Percentiles rank a stretch among this genome's conserved stretches.
These are phyloP conservation scores for Crithidia fasciculata DNA, from an alignment of 208 protist genomes.

Conservation along the genomic window DNA sequence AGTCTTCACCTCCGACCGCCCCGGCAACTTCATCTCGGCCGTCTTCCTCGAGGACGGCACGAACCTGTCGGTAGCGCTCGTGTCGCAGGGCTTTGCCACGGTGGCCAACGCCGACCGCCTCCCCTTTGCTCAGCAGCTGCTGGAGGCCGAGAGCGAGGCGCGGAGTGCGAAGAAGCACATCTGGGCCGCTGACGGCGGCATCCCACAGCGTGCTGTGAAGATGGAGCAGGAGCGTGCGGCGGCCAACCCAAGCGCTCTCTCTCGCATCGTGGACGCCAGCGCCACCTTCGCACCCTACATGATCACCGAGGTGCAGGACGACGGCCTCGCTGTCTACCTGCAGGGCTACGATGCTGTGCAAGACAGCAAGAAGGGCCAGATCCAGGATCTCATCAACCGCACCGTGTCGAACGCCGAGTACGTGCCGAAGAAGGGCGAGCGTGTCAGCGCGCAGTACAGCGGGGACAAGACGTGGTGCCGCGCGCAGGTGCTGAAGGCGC, in stretches of 20 bases:
- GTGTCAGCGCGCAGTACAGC: conserved; percentile 76
- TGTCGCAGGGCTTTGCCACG: conserved; percentile 77
- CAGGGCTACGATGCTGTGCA: conserved; percentile 52
- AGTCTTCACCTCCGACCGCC: conserved; percentile 82
- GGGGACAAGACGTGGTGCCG: conserved; percentile 86
- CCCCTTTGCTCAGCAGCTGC: conserved; percentile 75
- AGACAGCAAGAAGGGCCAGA: conserved; percentile 43
- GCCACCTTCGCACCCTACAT: conserved; percentile 49
- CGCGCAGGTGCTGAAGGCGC: conserved; percentile 63
- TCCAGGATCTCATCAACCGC: conserved; percentile 69
- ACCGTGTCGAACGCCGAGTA: conserved; percentile 34
- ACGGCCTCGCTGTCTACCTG: conserved; percentile 80
- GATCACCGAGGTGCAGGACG: conserved; percentile 73
- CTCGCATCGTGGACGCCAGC: conserved; percentile 53
- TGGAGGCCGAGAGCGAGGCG: conserved; percentile 70
- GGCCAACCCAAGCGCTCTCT: conserved; percentile 34
- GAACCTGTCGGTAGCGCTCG: conserved; percentile 74
- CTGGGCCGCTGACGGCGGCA: conserved; percentile 50
- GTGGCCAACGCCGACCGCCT: conserved; percentile 78
- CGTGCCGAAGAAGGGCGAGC: conserved; percentile 68
- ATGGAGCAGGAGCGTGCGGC: conserved; percentile 61
- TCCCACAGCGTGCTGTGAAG: conserved; percentile 75
- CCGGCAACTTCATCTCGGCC: conserved; percentile 86
- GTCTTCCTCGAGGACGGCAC: conserved; percentile 70
- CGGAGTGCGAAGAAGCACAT: conserved; percentile 62